Evolutionary conservation across 1,139 yeast species (phyloP).

Genomic region (Kodamaea plutei): DNA sequence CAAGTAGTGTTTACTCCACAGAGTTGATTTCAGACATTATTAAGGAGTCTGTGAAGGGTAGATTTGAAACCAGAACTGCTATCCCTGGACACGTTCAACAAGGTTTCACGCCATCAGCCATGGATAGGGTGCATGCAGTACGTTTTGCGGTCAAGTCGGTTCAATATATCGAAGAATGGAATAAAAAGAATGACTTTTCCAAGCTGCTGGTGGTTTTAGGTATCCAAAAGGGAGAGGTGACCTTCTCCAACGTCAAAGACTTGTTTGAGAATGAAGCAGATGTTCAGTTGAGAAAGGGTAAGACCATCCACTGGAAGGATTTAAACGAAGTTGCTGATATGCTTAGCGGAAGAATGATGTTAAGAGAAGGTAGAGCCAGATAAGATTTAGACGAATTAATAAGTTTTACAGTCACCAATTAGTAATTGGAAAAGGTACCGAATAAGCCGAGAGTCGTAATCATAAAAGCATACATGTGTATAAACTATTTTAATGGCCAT

Average conservation of each 20-base stretch:
- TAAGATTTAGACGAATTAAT: too few relatives aligned
- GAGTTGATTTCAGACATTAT: conserved; percentile 79
- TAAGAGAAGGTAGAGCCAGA: conserved; percentile 7
- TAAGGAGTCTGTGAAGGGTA: conserved; percentile 67
- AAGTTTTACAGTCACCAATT: too few relatives aligned
- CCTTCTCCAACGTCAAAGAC: conserved; percentile 50
- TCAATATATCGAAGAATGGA: conserved; percentile 67
- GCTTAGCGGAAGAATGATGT: conserved; percentile 36
- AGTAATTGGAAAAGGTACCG: too few relatives aligned
- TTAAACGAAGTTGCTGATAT: conserved; percentile 59
- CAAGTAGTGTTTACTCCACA: conserved; percentile 78
- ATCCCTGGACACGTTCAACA: conserved; percentile 98
- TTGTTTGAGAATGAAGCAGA: conserved; percentile 61
- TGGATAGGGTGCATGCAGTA: conserved; percentile 89
- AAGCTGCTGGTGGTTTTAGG: conserved; percentile 61
- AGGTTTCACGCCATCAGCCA: conserved; percentile 93
- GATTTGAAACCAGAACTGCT: conserved; percentile 90
- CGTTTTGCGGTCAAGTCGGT: conserved; percentile 86
- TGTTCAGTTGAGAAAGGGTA: conserved; percentile 59
- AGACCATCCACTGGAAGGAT: conserved; percentile 62
- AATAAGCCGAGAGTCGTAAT: too few relatives aligned
- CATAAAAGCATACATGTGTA: too few relatives aligned
- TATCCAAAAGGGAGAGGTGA: conserved; percentile 59
- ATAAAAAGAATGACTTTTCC: conserved; percentile 2
- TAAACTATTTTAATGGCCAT: too few relatives aligned